A percentile compares a stretch with the other conserved stretches of the same genome.
These are phyloP conservation scores for Zanthoxylum bungeanum DNA, from an alignment of 345 rosid genomes.

Conservation along the genomic window DNA sequence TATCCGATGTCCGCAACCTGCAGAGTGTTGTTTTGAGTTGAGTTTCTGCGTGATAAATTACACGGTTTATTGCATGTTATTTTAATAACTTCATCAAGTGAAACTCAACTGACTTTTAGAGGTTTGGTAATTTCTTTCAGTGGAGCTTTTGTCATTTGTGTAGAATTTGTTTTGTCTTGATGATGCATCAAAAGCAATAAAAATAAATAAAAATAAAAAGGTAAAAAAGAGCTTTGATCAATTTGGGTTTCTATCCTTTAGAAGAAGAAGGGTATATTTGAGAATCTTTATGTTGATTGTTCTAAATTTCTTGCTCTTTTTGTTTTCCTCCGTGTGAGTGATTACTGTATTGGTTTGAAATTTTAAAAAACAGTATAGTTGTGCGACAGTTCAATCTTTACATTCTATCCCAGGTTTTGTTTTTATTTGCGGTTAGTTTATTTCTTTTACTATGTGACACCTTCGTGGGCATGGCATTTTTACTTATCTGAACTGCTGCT, in stretches of 20 bases:
- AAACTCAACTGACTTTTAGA: background rate
- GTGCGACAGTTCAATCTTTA: background rate
- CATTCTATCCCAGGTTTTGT: background rate
- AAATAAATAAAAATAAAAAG: no score
- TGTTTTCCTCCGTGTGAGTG: background rate
- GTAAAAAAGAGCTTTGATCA: background rate
- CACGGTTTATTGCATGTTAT: no score
- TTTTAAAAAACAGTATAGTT: no score
- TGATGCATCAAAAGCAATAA: background rate
- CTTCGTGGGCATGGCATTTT: no score
- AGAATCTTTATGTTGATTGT: no score
- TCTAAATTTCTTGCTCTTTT: no score
- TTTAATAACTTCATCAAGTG: background rate
- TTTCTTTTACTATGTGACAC: no score
- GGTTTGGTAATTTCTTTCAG: background rate
- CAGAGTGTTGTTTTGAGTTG: no score
- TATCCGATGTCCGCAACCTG: no score
- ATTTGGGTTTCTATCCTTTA: background rate
- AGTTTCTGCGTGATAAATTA: no score
- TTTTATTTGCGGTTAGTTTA: background rate
- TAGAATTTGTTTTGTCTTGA: background rate
- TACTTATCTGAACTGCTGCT: no score
- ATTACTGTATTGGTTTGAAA: background rate
- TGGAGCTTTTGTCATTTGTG: background rate
- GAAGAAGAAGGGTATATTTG: background rate